phyloP scores from a whole-genome alignment of 805 yeast species.

The Candida nonsorbophila region DNA sequence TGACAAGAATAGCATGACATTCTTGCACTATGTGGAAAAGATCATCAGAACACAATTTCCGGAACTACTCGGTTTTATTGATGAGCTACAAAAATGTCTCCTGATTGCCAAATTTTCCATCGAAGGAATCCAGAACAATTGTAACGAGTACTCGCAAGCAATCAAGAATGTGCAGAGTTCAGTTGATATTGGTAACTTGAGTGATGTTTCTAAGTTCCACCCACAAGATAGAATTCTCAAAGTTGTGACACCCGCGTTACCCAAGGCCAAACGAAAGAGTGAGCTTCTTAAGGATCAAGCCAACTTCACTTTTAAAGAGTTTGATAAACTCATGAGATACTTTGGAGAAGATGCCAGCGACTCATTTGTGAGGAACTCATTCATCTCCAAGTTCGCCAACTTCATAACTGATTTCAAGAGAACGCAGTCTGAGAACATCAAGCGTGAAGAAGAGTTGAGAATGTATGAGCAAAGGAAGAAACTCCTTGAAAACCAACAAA shows the following conservation, averaged over 20 bases:
- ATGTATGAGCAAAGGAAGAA: slow-evolving; percentile 73
- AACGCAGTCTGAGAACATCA: slow-evolving; percentile 60
- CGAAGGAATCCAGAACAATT: slow-evolving; percentile 57
- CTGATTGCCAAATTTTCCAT: slow-evolving; percentile 58
- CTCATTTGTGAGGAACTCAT: slow-evolving; percentile 49
- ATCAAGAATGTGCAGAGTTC: slow-evolving; percentile 50
- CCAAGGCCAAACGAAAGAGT: slow-evolving; percentile 50
- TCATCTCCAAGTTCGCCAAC: slow-evolving; percentile 56
- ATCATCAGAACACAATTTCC: slow-evolving; percentile 62
- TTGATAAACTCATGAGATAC: slow-evolving; percentile 57
- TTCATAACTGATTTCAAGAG: slow-evolving; percentile 59
- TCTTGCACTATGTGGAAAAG: slow-evolving; percentile 71
- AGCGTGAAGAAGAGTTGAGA: slow-evolving; percentile 62
- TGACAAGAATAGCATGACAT: slow-evolving; percentile 61
- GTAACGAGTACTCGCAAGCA: slow-evolving; percentile 46
- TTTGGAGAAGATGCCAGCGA: slow-evolving; percentile 68
- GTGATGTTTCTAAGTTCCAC: slow-evolving; percentile 58
- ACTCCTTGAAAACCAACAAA: slow-evolving; percentile 46
- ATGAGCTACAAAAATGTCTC: slow-evolving; percentile 49
- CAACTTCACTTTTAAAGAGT: slow-evolving; percentile 43
- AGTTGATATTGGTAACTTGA: slow-evolving; percentile 57
- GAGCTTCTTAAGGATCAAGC: slow-evolving; percentile 48
- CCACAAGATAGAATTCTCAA: slow-evolving; percentile 59
- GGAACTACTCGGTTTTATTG: slow-evolving; percentile 54
- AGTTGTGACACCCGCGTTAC: slow-evolving; percentile 48